Evolutionary conservation across 2,329 filamentous ascomycete genomes (phyloP), one percentile per base, ranked within the genome.

Genomic region (Trichophaea hybrida): DNA sequence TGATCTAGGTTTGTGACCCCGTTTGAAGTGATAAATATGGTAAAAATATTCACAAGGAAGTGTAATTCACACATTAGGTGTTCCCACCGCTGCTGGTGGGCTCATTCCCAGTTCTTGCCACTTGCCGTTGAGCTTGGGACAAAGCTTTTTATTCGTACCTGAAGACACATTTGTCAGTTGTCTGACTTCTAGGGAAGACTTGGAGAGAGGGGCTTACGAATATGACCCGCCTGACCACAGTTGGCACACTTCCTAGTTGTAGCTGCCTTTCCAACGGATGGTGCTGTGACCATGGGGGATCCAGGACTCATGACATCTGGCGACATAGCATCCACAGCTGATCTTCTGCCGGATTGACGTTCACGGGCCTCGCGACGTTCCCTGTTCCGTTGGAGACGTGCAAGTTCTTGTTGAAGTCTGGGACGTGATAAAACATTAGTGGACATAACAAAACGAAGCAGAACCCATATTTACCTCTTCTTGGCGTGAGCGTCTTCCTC

Each of bases 201-300:
- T 13, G 10, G 10, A 17, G 31, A 24, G 8, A 32, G 38, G 40
- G 31, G 58, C 55, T 55, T 54, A 63, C 61, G 57, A 77, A 98
- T 98, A 70, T 98, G 93, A 35, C 93, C 93, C 58, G 94, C 86
- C 72, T 93, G 86, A 55, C 93, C 93, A 74, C 93, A 98, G 73
- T 96, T 97, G 66, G 93, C 93, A 74, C 93, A 98, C 75, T 97
- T 97, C 69, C 94, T 80, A 37, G 85, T 85, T 59, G 88, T 94
- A 6, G 61, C 61, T 7, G 55, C 50, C 46, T 65, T 63, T 13
- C 59, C 62, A 48, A 58, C 60, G 12, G 44, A 50, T 6, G 59
- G 58, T 15, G 59, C 56, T 12, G 51, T 51, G 35, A 56, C 56
- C 64, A 65, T 64, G 31, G 65, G 65, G 5, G 64, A 65, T n/a